phyloP scores from a whole-genome alignment of 2,329 filamentous ascomycete species.

The Nigrospora oryzae region DNA sequence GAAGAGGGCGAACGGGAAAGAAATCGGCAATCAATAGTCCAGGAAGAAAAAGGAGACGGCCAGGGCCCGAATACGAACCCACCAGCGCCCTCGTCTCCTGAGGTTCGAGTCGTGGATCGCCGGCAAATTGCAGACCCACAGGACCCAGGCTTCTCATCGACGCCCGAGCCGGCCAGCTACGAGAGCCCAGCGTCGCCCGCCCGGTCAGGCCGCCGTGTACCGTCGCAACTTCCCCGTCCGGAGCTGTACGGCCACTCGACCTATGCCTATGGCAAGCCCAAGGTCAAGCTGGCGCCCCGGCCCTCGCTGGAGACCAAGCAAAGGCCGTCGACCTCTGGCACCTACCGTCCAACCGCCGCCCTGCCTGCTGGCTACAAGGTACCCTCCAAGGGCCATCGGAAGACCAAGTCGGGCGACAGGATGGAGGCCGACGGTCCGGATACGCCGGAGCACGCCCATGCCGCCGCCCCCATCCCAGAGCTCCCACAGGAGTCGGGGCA shows the following conservation, averaged over 20 bases:
- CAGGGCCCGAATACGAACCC: slow-evolving; percentile 13
- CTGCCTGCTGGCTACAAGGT: slow-evolving; percentile 75
- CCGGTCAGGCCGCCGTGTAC: slow-evolving; percentile 36
- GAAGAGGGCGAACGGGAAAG: slow-evolving; percentile 61
- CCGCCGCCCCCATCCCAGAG: slow-evolving; percentile 26
- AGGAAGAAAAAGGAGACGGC: slow-evolving; percentile 31
- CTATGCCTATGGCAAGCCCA: slow-evolving; percentile 56
- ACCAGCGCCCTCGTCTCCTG: slow-evolving; percentile 11
- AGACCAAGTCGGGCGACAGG: slow-evolving; percentile 29
- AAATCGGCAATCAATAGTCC: slow-evolving; percentile 49
- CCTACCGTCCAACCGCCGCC: slow-evolving; percentile 65
- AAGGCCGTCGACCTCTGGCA: slow-evolving; percentile 51
- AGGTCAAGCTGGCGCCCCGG: slow-evolving; percentile 82
- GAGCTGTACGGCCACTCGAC: slow-evolving; percentile 42
- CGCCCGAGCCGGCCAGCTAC: slow-evolving; percentile 42
- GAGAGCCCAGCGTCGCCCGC: slow-evolving; percentile 34
- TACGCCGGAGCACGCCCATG: slow-evolving; percentile 17
- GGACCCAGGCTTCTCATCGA: slow-evolving; percentile 39
- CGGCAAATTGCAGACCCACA: slow-evolving; percentile 42
- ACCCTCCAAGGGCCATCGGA: slow-evolving; percentile 50
- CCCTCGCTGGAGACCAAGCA: slow-evolving; percentile 62
- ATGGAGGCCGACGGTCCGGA: slow-evolving; percentile 17
- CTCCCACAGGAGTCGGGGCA: slow-evolving; percentile 13
- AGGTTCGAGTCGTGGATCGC: slow-evolving; percentile 39
- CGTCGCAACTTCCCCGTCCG: slow-evolving; percentile 42